Evolutionary conservation across 108 stramenopile genomes (phyloP).

Genomic region (Pseudonitzschia pungens): DNA sequence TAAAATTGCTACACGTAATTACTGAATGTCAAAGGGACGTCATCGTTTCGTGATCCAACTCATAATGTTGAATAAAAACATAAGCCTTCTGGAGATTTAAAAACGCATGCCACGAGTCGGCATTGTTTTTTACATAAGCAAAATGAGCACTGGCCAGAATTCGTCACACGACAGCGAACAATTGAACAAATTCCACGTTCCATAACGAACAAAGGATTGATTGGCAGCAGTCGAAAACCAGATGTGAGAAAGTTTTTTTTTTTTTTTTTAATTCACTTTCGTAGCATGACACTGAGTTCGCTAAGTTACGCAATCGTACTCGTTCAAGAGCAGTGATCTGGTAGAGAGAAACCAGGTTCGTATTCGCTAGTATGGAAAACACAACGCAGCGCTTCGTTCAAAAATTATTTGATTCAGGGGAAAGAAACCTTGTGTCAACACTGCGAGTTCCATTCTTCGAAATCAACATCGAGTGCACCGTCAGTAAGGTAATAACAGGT

Average conservation of each 20-base stretch:
- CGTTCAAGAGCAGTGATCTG: too few relatives aligned
- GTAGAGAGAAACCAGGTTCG: too few relatives aligned
- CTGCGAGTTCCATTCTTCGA: background rate
- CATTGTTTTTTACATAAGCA: background rate
- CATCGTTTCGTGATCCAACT: background rate
- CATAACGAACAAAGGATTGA: background rate
- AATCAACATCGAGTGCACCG: background rate
- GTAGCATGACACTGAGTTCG: too few relatives aligned
- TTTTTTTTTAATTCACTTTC: too few relatives aligned
- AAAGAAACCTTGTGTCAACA: background rate
- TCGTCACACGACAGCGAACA: background rate
- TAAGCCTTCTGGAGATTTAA: background rate
- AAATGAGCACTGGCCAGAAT: background rate
- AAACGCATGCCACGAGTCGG: background rate
- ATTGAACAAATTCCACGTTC: background rate
- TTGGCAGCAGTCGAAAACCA: conserved; percentile 1
- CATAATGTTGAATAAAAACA: background rate
- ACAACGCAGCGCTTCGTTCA: background rate
- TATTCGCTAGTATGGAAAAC: too few relatives aligned
- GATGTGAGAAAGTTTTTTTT: background rate
- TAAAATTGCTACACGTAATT: too few relatives aligned
- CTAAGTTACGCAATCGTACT: too few relatives aligned
- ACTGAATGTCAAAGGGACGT: too few relatives aligned
- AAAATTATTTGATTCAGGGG: background rate
- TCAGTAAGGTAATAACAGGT: background rate